Base-by-base conservation (phyloP, 1,139 yeast genomes). In the Yamadazyma siamensis region DNA sequence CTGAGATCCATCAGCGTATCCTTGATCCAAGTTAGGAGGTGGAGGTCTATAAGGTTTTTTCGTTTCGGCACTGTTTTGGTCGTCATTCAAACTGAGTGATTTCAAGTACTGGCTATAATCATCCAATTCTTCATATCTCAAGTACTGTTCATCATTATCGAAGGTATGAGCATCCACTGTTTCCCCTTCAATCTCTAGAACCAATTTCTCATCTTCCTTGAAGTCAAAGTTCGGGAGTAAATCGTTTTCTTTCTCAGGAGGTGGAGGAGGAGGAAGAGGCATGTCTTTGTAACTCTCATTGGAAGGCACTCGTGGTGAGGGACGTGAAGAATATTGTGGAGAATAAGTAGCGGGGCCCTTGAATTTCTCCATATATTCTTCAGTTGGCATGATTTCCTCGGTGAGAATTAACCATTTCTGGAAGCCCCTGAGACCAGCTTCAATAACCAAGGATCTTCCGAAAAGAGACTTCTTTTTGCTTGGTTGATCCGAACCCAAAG, bases 381-480 rank as follows among this genome's bases (percentile, higher is more conserved):
- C 72, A 4, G 76, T 47, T 22, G 61, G 55, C 31, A 77, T 59
- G 27, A 75, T 72, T 39, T 73, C 74, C 48, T 86, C 95, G 39
- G 88, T 85, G 6, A 86, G 70, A 10, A 85, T 75, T 16, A 85
- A 73, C 95, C 95, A 86, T 51, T 86, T 83, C 46, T 84, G 84
- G 41, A 83, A 83, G 1, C 88, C 89, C 53, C 77, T 80, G 39
- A 79, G 63, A 17, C 76, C 78, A 28, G 84, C 80, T 43, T 82
- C 89, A 4, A 81, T 72, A 5, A 87, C 85, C 33, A 86, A 65
- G 0, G 94, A 78, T 38, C 94, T 71, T 5, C 96, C 96, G 62
- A 87, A 87, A 2, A 80, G 56, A 19, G 72, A 71, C 52, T 83
- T 83, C 44, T 80, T 75, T 18, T 63, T 59, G 23, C 71, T 64